phyloP scores from a whole-genome alignment of 768 basidiomycete species.

The Amanita rimosa region DNA sequence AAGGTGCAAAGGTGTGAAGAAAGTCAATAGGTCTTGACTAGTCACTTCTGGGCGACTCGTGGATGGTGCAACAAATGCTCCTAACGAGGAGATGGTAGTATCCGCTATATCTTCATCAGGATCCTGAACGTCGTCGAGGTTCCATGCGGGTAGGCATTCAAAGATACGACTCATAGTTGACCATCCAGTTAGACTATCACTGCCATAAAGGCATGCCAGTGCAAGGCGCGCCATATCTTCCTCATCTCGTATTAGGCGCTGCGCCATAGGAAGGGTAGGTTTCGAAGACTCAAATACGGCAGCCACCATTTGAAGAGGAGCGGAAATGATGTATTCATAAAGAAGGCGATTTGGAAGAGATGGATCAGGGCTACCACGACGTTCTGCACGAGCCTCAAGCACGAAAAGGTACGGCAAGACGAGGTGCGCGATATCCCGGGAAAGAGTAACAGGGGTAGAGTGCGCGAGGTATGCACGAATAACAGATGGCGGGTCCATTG shows the following conservation, averaged over 20 bases:
- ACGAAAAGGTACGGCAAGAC: constrained; percentile 92
- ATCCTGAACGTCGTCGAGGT: constrained; percentile 41
- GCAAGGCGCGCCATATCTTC: constrained; percentile 80
- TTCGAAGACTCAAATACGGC: constrained; percentile 88
- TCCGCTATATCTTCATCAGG: constrained; percentile 68
- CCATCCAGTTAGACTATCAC: constrained; percentile 62
- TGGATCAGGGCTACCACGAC: constrained; percentile 61
- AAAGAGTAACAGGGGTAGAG: constrained; percentile 56
- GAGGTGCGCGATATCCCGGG: constrained; percentile 58
- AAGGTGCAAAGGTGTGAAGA: constrained; percentile 72
- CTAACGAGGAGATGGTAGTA: constrained; percentile 72
- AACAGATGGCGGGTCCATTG: constrained; percentile 52
- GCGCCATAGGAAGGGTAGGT: constrained; percentile 61
- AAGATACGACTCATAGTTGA: constrained; percentile 83
- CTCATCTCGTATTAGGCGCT: constrained; percentile 72
- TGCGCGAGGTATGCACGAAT: constrained; percentile 67
- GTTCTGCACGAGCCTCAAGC: constrained; percentile 80
- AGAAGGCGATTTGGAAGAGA: constrained; percentile 52
- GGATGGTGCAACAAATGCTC: constrained; percentile 67
- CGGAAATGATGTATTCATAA: constrained; percentile 59
- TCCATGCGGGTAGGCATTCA: constrained; percentile 94
- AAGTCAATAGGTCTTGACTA: constrained; percentile 62
- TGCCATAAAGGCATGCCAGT: constrained; percentile 83
- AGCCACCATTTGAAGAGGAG: constrained; percentile 56
- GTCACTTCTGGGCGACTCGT: constrained; percentile 44